Evolutionary conservation across 352 stramenopile genomes (phyloP).

Genomic region (Pythium myriotylum): DNA sequence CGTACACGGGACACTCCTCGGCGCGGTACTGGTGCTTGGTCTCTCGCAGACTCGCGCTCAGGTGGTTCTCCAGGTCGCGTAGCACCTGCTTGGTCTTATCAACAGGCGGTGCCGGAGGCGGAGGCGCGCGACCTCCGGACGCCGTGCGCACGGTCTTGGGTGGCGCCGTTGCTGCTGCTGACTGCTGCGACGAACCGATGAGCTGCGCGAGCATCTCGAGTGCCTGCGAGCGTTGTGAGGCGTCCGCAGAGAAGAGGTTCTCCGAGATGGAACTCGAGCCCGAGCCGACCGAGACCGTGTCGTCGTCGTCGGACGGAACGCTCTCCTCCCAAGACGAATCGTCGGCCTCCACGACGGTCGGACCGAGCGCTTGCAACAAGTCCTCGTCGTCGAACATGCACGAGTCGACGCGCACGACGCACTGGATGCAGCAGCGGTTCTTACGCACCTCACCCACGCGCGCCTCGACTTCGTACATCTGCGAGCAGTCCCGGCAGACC

Average conservation of each 20-base stretch:
- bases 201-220: conserved; percentile 50
- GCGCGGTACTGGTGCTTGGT: conserved; percentile 28
- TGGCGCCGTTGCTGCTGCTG: neutral
- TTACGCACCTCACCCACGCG: conserved; percentile 45
- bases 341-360: conserved; percentile 42
- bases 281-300: conserved; percentile 23
- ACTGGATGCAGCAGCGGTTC: conserved; percentile 57
- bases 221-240: conserved; percentile 36
- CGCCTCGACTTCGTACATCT: conserved; percentile 55
- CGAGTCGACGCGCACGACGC: conserved; percentile 53
- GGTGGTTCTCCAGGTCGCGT: conserved; percentile 44
- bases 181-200: conserved; percentile 23
- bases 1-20: neutral
- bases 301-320: conserved; percentile 31
- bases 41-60: conserved; percentile 36
- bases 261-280: conserved; percentile 32
- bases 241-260: conserved; percentile 47
- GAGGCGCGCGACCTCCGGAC: too few relatives aligned
- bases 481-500: conserved; percentile 57
- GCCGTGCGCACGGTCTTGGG: too few relatives aligned
- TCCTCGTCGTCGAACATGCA: conserved; percentile 67
- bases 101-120: too few relatives aligned
- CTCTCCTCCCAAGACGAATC: conserved; percentile 44
- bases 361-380: conserved; percentile 43
- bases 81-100: conserved; percentile 42